Percentiles rank a stretch among this genome's conserved stretches.
Evolutionary conservation across 2,329 filamentous ascomycete species (phyloP).

Genomic region (Cordyceps militaris): DNA sequence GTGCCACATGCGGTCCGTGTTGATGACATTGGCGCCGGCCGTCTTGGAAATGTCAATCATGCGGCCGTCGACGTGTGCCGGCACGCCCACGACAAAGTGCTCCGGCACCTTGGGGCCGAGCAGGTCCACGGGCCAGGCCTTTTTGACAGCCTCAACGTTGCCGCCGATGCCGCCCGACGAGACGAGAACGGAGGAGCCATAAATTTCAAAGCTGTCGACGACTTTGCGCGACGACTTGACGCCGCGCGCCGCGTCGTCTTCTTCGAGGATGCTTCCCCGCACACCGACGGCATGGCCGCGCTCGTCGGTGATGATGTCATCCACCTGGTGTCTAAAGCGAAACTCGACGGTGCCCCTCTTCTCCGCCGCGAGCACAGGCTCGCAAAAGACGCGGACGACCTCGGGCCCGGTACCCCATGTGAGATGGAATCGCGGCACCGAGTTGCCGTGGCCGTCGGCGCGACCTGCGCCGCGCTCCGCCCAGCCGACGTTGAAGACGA

Average conservation of each 20-base stretch:
- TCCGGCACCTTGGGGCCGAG: constrained; percentile 49
- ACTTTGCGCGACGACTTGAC: constrained; percentile 42
- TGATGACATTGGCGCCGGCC: constrained; percentile 48
- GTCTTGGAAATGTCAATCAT: constrained; percentile 51
- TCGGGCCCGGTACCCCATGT: constrained; percentile 57
- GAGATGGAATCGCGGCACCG: constrained; percentile 55
- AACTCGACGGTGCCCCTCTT: constrained; percentile 48
- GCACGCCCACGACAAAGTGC: constrained; percentile 53
- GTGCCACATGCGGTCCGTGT: constrained; percentile 60
- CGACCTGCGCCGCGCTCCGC: constrained; percentile 51
- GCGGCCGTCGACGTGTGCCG: constrained; percentile 56
- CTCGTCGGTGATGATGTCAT: constrained; percentile 48
- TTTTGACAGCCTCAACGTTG: constrained; percentile 53
- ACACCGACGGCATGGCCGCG: constrained; percentile 46
- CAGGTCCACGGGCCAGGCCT: constrained; percentile 49
- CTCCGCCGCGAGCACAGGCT: constrained; percentile 47
- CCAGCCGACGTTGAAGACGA: constrained; percentile 51
- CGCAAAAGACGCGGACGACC: constrained; percentile 49
- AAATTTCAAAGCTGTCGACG: constrained; percentile 46
- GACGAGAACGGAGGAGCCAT: constrained; percentile 46
- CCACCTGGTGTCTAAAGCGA: constrained; percentile 49
- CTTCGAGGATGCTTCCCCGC: constrained; percentile 44
- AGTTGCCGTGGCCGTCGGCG: constrained; percentile 53
- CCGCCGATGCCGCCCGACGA: constrained; percentile 55
- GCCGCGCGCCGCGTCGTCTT: constrained; percentile 44